Percentiles rank a stretch among this genome's conserved stretches.
Evolutionary conservation across 2,329 filamentous ascomycete species (phyloP).

Genomic region (Hymenoscyphus fructigenus): DNA sequence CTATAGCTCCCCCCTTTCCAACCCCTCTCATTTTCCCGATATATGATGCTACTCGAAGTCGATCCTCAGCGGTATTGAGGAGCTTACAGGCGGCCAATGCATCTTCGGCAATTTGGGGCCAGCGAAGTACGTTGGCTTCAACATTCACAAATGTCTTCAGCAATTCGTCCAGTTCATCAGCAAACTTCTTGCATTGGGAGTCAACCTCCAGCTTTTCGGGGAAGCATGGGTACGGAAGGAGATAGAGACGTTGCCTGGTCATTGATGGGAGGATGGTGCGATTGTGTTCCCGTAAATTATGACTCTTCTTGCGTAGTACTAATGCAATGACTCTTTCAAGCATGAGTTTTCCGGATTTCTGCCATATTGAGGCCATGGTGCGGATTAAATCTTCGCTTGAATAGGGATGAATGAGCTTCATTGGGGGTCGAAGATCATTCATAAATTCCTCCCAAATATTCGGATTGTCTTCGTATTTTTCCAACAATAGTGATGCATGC

Average conservation of each 20-base stretch:
- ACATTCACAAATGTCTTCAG: slow-evolving; percentile 8
- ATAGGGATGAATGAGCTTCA: too few relatives aligned
- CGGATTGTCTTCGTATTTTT: slow-evolving; percentile 8
- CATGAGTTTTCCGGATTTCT: neutral
- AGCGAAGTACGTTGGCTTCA: slow-evolving; percentile 14
- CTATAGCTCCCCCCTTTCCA: slow-evolving; percentile 7
- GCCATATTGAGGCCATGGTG: neutral
- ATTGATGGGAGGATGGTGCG: slow-evolving; percentile 11
- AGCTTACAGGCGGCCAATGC: slow-evolving; percentile 5
- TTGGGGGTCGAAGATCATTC: slow-evolving; percentile 6
- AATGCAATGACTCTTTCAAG: slow-evolving; percentile 10
- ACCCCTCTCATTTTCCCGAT: slow-evolving; percentile 15
- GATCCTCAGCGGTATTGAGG: slow-evolving; percentile 15
- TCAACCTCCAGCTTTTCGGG: slow-evolving; percentile 4
- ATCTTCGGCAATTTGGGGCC: slow-evolving; percentile 14
- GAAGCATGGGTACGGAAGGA: slow-evolving; percentile 18
- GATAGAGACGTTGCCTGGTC: slow-evolving; percentile 12
- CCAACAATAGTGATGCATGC: neutral
- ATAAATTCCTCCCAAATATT: slow-evolving; percentile 15
- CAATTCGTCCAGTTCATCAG: slow-evolving; percentile 7
- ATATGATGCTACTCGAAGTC: slow-evolving; percentile 13
- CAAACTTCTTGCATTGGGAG: slow-evolving; percentile 14
- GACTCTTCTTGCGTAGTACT: slow-evolving; percentile 7
- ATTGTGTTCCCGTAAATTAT: slow-evolving; percentile 6
- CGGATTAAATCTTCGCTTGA: too few relatives aligned